phyloP scores from a whole-genome alignment of 1,139 yeast species.

The Kodamaea plutei region DNA sequence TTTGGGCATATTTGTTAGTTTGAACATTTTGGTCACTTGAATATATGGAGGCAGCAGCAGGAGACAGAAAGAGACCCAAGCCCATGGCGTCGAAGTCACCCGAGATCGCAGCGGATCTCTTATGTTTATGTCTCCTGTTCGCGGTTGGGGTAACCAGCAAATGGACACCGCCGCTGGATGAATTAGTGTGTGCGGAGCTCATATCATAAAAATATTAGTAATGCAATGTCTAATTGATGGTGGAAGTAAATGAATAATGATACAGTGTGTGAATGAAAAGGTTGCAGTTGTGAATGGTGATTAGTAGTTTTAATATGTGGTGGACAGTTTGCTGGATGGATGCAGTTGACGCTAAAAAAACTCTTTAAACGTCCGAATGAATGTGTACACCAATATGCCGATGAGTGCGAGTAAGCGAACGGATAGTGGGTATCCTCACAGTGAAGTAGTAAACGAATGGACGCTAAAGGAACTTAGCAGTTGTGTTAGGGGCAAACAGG shows the following conservation, averaged over 20 bases:
- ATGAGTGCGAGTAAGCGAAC: too few relatives aligned
- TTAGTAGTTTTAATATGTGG: too few relatives aligned
- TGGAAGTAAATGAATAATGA: too few relatives aligned
- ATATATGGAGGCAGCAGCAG: not conserved
- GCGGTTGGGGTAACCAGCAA: slow-evolving; percentile 12
- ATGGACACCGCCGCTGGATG: slow-evolving; percentile 4
- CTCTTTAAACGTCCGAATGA: too few relatives aligned
- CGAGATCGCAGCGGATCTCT: slow-evolving; percentile 68
- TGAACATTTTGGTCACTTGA: too few relatives aligned
- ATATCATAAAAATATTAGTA: slow-evolving; percentile 9
- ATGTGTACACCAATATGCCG: too few relatives aligned
- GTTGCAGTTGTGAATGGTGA: too few relatives aligned
- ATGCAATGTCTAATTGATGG: not conserved
- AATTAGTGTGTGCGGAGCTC: slow-evolving; percentile 12
- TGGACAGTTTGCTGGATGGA: too few relatives aligned
- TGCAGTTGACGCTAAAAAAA: too few relatives aligned
- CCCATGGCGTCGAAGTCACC: slow-evolving; percentile 62
- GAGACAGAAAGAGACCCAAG: slow-evolving; percentile 28
- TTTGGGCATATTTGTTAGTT: not conserved
- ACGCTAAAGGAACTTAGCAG: slow-evolving; percentile 4
- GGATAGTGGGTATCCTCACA: too few relatives aligned
- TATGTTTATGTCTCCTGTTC: slow-evolving; percentile 53
- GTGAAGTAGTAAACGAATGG: slow-evolving; percentile 2
- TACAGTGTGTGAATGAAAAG: too few relatives aligned
- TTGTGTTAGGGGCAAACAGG: slow-evolving; percentile 1